Evolutionary conservation across 1,139 yeast species (phyloP).

Genomic region (Candida pseudocylindracea): DNA sequence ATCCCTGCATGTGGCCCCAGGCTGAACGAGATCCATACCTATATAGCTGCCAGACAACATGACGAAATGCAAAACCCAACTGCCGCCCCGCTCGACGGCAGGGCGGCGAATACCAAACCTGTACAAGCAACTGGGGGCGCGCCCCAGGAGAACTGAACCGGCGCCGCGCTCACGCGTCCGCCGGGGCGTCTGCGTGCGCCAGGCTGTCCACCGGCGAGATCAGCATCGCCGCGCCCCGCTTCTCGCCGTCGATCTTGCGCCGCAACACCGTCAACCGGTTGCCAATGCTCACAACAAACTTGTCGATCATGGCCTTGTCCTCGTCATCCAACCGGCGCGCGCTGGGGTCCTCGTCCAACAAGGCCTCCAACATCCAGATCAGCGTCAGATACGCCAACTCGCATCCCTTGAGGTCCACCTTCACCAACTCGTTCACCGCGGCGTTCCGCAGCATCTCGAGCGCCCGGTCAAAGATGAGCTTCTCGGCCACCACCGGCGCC

Average conservation of each 20-base stretch:
- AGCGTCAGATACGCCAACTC: conserved; percentile 81
- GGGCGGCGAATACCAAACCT: no score
- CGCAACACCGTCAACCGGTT: conserved; percentile 40
- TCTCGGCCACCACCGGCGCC: conserved; percentile 43
- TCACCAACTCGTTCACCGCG: conserved; percentile 66
- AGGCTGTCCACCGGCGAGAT: no score
- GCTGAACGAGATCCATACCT: no score
- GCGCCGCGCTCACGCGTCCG: no score
- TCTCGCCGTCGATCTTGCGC: conserved; percentile 10
- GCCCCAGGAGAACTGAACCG: no score
- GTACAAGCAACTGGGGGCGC: no score
- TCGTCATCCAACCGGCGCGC: conserved; percentile 33
- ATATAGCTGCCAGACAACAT: no score
- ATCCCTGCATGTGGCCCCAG: no score
- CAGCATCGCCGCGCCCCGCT: no score
- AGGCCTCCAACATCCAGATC: conserved; percentile 85
- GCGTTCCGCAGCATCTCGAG: conserved; percentile 82
- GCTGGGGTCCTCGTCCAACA: conserved; percentile 30
- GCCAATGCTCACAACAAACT: conserved; percentile 54
- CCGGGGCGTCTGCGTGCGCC: no score
- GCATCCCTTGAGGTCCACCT: conserved; percentile 58
- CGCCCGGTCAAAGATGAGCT: conserved; percentile 77
- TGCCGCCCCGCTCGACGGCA: no score
- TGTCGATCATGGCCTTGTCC: conserved; percentile 54
- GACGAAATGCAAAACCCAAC: no score